Evolutionary conservation across 352 stramenopile species (phyloP), one percentile per base, ranked within the genome.

Genomic region (Pythium myriotylum): DNA sequence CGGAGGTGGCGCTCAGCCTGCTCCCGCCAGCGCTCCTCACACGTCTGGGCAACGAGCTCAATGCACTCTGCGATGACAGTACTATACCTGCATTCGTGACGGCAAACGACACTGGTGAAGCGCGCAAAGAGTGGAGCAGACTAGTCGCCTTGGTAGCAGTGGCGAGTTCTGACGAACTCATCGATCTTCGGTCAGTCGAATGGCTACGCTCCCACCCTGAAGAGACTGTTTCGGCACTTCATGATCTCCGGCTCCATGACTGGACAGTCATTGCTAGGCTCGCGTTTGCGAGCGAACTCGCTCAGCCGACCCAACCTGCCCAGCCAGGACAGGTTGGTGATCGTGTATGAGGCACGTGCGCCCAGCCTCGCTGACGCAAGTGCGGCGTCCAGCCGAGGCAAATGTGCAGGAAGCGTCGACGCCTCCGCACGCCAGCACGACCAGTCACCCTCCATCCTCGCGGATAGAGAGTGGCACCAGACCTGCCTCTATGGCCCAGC

Each of bases 1-100:
- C 50, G 1, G 50, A 57, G 23, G 35, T 57, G 2, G 50, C 50
- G 4, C n/a, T n/a, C n/a, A n/a, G n/a, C n/a, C n/a, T n/a, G n/a
- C n/a, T n/a, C n/a, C n/a, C n/a, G n/a, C n/a, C n/a, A 47, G 32
- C 24, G 50, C 22, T 52, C 24, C 10, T 37, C 3, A 22, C 13
- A 3, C 45, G 45, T 5, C 24, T 52, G 2, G 45, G 45, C 23
- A 52, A 52, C 20, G 42, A 49, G 20, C 42, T 49, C 16, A 27
- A 4, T 14, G 3, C 16, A 13, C 16, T 27, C 23, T 22, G 13
- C 2, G 22, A 3, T 9, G 2, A 17, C n/a, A 8, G 47, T 27
- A 7, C 27, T 13, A 29, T 42, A 26, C 47, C 47, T 8, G 47
- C 12, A 17, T 54, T 43, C 19, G 24, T 54, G 4, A 8, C 17